Evolutionary conservation across 768 basidiomycete genomes (phyloP).

Genomic region (Kwoniella pini): DNA sequence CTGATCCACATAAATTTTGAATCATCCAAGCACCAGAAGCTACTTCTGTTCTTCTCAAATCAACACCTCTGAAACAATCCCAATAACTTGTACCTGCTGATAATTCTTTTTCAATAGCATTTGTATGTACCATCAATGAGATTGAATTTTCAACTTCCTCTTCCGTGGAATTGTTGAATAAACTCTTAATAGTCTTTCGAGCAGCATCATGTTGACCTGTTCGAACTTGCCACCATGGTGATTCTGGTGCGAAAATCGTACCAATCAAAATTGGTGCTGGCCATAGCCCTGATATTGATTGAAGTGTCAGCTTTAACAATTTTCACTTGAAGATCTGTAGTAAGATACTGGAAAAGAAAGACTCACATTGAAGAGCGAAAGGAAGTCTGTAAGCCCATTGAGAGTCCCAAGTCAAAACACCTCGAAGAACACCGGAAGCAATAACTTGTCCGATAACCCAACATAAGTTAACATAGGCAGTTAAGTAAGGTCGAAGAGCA

Average conservation of each 20-base stretch:
- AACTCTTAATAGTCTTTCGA: slow-evolving; percentile 16
- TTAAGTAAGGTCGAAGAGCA: slow-evolving; percentile 43
- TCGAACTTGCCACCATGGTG: slow-evolving; percentile 49
- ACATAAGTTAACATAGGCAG: slow-evolving; percentile 44
- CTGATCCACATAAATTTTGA: slow-evolving; percentile 41
- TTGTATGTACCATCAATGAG: slow-evolving; percentile 55
- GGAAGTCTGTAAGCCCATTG: slow-evolving; percentile 42
- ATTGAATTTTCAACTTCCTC: slow-evolving; percentile 44
- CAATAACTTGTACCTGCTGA: slow-evolving; percentile 50
- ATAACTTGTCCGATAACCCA: slow-evolving; percentile 50
- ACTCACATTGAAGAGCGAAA: slow-evolving; percentile 39
- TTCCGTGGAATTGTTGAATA: slow-evolving; percentile 33
- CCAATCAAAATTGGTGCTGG: slow-evolving; percentile 39
- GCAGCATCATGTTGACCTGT: slow-evolving; percentile 33
- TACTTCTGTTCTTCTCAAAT: slow-evolving; percentile 57
- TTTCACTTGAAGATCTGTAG: no score
- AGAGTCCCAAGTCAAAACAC: slow-evolving; percentile 11
- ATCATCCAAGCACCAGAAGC: slow-evolving; percentile 54
- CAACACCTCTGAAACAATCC: slow-evolving; percentile 55
- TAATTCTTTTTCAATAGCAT: slow-evolving; percentile 51
- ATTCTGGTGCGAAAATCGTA: slow-evolving; percentile 46
- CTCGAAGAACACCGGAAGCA: slow-evolving; percentile 39
- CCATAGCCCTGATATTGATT: slow-evolving; percentile 48
- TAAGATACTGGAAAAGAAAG: no score
- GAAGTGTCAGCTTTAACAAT: no score